Conservation (phyloP, 164 flowering plant genomes). For the Litsea cubeba region DNA sequence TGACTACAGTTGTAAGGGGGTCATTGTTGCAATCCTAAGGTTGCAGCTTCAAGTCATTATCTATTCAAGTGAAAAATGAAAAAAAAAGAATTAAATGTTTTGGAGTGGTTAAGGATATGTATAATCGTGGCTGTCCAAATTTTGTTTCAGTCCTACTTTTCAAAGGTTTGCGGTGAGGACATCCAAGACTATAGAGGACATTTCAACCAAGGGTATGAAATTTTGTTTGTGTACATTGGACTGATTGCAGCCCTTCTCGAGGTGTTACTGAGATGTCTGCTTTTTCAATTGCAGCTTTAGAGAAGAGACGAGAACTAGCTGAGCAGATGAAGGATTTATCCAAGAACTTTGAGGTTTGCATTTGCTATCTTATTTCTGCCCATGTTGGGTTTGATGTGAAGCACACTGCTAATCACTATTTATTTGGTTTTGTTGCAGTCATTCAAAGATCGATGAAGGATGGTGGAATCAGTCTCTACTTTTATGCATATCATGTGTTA, state of each 20-base stretch:
- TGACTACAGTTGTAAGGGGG: no score
- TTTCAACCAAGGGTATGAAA: conserved; percentile 38
- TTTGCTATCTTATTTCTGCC: not conserved
- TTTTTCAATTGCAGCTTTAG: conserved; percentile 35
- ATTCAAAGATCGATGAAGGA: not conserved
- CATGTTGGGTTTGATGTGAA: not conserved
- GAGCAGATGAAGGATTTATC: conserved; percentile 60
- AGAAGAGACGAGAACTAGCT: conserved; percentile 43
- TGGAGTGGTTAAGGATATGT: no score
- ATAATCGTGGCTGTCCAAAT: no score
- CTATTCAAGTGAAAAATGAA: no score
- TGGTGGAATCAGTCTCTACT: not conserved
- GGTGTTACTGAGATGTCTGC: not conserved
- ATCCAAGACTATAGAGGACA: conserved; percentile 51
- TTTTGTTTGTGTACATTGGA: not conserved
- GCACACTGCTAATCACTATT: not conserved
- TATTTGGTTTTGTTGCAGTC: not conserved
- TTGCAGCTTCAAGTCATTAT: no score
- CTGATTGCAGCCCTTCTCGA: not conserved
- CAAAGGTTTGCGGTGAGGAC: conserved; percentile 96
- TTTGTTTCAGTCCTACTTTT: conserved; percentile 50
- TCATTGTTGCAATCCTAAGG: no score
- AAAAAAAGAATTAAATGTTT: no score
- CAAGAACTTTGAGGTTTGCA: conserved; percentile 35
- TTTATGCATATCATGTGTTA: no score